A percentile compares a stretch with the other conserved stretches of the same genome.
phyloP scores from a whole-genome alignment of 164 flowering plant species.

The Sedum album region DNA sequence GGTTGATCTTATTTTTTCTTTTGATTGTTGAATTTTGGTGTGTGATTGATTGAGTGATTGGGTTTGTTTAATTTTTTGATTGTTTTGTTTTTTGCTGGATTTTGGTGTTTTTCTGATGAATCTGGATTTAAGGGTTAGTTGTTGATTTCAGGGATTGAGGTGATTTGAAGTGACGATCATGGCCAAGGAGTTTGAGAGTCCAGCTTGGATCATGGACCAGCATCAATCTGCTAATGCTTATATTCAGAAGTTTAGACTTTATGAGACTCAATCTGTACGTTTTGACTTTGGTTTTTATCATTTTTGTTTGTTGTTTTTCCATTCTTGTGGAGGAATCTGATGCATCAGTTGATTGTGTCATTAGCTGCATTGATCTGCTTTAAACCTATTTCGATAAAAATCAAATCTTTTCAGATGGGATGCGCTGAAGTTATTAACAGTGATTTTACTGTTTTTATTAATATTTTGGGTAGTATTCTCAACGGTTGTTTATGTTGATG shows the following conservation, averaged over 20 bases:
- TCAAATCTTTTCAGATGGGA: background rate
- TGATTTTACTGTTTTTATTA: no score
- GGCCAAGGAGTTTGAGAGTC: conserved; percentile 30
- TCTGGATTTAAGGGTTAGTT: background rate
- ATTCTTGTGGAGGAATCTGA: background rate
- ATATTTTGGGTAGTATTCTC: background rate
- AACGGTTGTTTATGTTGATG: background rate
- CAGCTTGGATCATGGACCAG: conserved; percentile 16
- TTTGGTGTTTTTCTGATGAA: background rate
- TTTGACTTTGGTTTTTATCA: background rate
- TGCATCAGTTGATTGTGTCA: background rate
- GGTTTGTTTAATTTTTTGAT: no score
- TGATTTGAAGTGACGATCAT: conserved; percentile 22
- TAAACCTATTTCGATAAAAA: background rate
- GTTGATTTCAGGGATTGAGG: background rate
- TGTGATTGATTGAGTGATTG: background rate
- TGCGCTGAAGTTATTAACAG: no score
- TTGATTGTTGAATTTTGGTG: background rate
- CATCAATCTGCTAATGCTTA: conserved; percentile 18
- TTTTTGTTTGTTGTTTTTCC: background rate
- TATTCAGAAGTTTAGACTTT: conserved; percentile 78
- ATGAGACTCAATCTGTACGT: conserved; percentile 86
- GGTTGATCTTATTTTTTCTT: background rate
- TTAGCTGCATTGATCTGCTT: background rate
- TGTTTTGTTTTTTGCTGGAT: background rate